Evolutionary conservation across 1,284 basidiomycete genomes (phyloP).

Genomic region (Porogramme epimiltina): DNA sequence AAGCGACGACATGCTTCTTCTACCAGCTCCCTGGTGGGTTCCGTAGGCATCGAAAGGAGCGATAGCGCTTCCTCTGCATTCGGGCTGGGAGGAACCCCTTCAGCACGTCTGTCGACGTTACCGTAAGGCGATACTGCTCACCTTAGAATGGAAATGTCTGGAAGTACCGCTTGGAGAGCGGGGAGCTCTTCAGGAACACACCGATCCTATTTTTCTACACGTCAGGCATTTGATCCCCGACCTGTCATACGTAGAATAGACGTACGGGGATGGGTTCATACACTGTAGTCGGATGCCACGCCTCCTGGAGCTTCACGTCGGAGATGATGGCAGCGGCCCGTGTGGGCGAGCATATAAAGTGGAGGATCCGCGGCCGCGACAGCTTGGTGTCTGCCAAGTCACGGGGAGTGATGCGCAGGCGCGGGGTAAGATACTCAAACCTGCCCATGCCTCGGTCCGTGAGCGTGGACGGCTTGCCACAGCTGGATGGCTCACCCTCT

Average conservation of each 20-base stretch:
- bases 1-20: constrained; percentile 65
- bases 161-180: constrained; percentile 64
- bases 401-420: constrained; percentile 68
- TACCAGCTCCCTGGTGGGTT: constrained; percentile 51
- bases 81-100: constrained; percentile 48
- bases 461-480: not conserved
- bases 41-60: constrained; percentile 56
- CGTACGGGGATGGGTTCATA: constrained; percentile 88
- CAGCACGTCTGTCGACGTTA: not conserved
- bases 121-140: constrained; percentile 22
- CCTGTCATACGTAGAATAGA: too few relatives aligned
- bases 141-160: constrained; percentile 69
- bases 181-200: constrained; percentile 80
- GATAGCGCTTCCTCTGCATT: constrained; percentile 77
- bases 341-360: constrained; percentile 85
- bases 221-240: too few relatives aligned
- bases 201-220: constrained; percentile 52
- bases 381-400: constrained; percentile 65
- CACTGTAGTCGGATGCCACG: constrained; percentile 69
- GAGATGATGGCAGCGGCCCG: constrained; percentile 71
- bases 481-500: constrained; percentile 56
- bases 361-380: constrained; percentile 61
- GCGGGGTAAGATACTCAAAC: constrained; percentile 82
- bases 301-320: constrained; percentile 54
- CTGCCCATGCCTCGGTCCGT: constrained; percentile 38